Conservation (phyloP, 805 yeast species). For the Yarrowia sp. region DNA sequence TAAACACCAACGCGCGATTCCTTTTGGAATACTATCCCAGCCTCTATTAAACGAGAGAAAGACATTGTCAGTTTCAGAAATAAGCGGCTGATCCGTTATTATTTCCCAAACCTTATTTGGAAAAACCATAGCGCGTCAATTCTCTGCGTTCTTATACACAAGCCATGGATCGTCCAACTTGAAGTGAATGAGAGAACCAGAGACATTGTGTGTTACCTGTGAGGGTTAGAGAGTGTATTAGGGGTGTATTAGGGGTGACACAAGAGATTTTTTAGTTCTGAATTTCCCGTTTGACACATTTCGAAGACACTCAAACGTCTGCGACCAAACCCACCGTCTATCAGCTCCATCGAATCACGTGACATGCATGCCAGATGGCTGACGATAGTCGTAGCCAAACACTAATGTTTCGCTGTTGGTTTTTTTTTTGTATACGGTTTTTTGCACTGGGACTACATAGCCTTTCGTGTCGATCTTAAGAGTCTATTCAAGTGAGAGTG, state of each 20-base stretch:
- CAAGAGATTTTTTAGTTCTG: too few species aligned
- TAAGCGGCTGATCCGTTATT: too few species aligned
- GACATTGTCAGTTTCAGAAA: background rate
- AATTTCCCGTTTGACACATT: too few species aligned
- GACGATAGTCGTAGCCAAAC: background rate
- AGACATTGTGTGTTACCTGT: too few species aligned
- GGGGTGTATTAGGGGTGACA: too few species aligned
- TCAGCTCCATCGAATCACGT: background rate
- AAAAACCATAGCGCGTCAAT: too few species aligned
- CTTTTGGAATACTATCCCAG: too few species aligned
- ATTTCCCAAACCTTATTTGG: background rate
- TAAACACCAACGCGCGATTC: background rate
- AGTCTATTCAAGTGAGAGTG: slow-evolving; percentile 1
- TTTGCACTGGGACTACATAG: slow-evolving; percentile 2
- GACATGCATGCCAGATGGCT: slow-evolving; percentile 17
- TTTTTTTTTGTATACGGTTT: slow-evolving; percentile 2
- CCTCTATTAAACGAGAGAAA: background rate
- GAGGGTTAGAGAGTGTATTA: too few species aligned
- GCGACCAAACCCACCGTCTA: background rate
- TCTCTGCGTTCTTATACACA: too few species aligned
- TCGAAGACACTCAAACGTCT: too few species aligned
- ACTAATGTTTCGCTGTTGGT: background rate
- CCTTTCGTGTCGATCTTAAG: slow-evolving; percentile 5
- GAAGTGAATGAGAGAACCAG: too few species aligned
- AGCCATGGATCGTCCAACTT: too few species aligned